These are phyloP conservation scores for Phaeotremella skinneri DNA, from an alignment of 768 basidiomycete genomes.

Conservation along the genomic window DNA sequence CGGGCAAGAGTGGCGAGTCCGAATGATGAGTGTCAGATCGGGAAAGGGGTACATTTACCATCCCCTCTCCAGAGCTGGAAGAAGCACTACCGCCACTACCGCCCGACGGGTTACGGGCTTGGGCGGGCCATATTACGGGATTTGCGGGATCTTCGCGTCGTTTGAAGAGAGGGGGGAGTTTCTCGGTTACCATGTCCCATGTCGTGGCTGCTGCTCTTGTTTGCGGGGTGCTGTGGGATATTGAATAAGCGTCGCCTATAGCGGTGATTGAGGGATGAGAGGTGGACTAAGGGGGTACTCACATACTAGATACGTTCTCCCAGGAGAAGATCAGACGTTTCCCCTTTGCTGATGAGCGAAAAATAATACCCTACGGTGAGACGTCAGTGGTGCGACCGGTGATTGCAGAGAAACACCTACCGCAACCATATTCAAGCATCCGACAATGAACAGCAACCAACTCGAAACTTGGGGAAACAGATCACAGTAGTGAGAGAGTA, in stretches of 20 bases:
- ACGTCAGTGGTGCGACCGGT: constrained; percentile 66
- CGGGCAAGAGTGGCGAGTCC: constrained; percentile 29
- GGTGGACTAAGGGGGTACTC: constrained; percentile 13
- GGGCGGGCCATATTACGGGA: not conserved
- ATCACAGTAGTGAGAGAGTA: constrained; percentile 66
- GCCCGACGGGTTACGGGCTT: not conserved
- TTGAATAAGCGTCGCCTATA: not conserved
- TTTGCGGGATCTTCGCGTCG: not conserved
- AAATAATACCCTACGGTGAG: constrained; percentile 36
- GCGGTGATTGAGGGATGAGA: no score
- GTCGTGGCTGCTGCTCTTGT: constrained; percentile 45
- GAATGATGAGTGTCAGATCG: constrained; percentile 17
- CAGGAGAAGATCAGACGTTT: constrained; percentile 52
- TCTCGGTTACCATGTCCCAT: constrained; percentile 45
- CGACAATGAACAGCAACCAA: constrained; percentile 86
- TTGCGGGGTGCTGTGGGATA: constrained; percentile 36
- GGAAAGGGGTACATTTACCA: not conserved
- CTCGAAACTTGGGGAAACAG: constrained; percentile 85
- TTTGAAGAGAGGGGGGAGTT: constrained; percentile 10
- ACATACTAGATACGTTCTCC: constrained; percentile 50
- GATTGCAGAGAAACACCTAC: constrained; percentile 51
- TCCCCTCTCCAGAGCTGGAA: not conserved
- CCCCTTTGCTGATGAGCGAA: constrained; percentile 45
- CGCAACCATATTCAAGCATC: constrained; percentile 77
- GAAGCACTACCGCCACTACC: not conserved